Conservation (phyloP, 352 stramenopile species). For the Peronospora farinosa region DNA sequence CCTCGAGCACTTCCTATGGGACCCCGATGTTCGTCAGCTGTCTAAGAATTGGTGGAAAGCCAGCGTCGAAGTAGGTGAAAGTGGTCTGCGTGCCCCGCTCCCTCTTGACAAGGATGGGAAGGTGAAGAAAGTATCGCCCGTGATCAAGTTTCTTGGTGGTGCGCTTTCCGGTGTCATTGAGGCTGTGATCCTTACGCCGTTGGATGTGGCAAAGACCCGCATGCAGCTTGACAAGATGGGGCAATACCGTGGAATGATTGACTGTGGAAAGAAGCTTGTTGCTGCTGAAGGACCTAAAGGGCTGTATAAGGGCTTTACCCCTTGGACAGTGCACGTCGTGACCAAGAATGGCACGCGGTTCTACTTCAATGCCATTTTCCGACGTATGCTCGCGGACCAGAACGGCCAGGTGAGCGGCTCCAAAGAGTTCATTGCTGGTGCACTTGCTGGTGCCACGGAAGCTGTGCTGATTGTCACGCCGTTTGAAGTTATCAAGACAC, state of each 20-base stretch:
- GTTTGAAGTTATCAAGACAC: slow-evolving; percentile 98
- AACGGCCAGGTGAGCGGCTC: slow-evolving; percentile 76
- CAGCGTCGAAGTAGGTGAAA: slow-evolving; percentile 76
- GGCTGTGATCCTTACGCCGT: slow-evolving; percentile 73
- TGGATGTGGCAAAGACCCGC: slow-evolving; percentile 87
- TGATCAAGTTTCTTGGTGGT: slow-evolving; percentile 74
- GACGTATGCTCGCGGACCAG: slow-evolving; percentile 58
- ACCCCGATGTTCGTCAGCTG: slow-evolving; percentile 73
- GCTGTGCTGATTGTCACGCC: slow-evolving; percentile 95
- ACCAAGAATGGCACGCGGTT: slow-evolving; percentile 89
- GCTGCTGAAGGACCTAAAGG: slow-evolving; percentile 65
- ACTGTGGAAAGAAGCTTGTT: slow-evolving; percentile 80
- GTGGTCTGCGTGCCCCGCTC: slow-evolving; percentile 56
- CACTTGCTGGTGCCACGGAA: slow-evolving; percentile 91
- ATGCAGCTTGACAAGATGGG: slow-evolving; percentile 84
- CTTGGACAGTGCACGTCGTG: slow-evolving; percentile 84
- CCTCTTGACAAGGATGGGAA: slow-evolving; percentile 36
- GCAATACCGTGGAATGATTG: slow-evolving; percentile 83
- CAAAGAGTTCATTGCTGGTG: slow-evolving; percentile 86
- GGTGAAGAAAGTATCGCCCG: slow-evolving; percentile 60
- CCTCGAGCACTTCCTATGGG: slow-evolving; percentile 77
- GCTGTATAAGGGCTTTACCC: slow-evolving; percentile 85
- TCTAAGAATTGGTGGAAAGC: slow-evolving; percentile 85
- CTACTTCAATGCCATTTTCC: slow-evolving; percentile 86
- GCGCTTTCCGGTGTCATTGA: slow-evolving; percentile 84